Conservation (phyloP, 164 flowering plant genomes). For the Vitis vinifera region DNA sequence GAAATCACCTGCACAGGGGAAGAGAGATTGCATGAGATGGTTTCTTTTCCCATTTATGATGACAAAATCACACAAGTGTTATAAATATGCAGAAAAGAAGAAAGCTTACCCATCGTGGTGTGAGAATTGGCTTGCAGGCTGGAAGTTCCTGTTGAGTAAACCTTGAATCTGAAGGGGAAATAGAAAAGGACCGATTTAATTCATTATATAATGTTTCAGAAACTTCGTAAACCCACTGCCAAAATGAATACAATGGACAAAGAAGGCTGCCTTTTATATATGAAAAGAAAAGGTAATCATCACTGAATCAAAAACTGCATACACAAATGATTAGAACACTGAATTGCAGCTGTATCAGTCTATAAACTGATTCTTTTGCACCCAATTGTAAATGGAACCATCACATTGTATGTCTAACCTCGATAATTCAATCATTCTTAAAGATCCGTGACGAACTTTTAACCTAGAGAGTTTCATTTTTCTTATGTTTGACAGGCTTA, state of each 20-base stretch:
- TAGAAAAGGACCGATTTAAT: not conserved
- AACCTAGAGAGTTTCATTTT: too few relatives aligned
- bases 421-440: too few relatives aligned
- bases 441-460: too few relatives aligned
- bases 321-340: too few relatives aligned
- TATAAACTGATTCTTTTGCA: too few relatives aligned
- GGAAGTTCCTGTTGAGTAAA: slow-evolving; percentile 99
- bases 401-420: too few relatives aligned
- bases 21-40: not conserved
- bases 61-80: not conserved
- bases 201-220: not conserved
- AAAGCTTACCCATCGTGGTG: slow-evolving; percentile 77
- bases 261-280: not conserved
- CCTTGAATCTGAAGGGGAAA: slow-evolving; percentile 64
- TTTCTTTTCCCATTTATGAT: not conserved
- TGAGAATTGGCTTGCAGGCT: slow-evolving; percentile 97
- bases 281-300: too few relatives aligned
- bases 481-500: too few relatives aligned
- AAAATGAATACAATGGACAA: not conserved
- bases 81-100: not conserved
- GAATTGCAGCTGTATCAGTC: too few relatives aligned
- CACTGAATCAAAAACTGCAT: too few relatives aligned
- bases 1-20: slow-evolving; percentile 68
- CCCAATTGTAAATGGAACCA: too few relatives aligned
- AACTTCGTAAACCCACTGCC: not conserved